Base-by-base conservation (phyloP, 306 rosid species). In the Cicer cuneatum region DNA sequence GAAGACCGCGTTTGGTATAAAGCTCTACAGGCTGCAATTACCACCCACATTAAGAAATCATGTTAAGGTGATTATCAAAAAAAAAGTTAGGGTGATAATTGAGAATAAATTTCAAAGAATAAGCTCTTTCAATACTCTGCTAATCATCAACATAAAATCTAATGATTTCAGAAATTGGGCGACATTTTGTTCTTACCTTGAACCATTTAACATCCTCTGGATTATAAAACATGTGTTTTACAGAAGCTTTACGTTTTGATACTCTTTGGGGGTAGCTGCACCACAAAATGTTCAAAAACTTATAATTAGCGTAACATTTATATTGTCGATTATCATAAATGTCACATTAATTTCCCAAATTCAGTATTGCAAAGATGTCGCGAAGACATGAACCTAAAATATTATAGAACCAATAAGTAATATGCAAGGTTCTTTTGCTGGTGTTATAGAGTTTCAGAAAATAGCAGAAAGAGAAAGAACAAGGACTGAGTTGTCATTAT, bases 191-290 rank as follows among this genome's bases (percentile, higher is more conserved):
- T 38, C 86, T 82, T 76, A 90, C 98, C 98, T 89, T 92, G 80
- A 92, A 94, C 99, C 98, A 94, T 81, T 77, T 90, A 41, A 94
- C 97, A 49, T 94, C 99, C 87, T 94, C 99, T 29, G 99, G 99
- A 81, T 82, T 89, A 80, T 94, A 88, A 62, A 92, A 92, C 98
- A 94, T 92, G 39, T 88, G 90, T 77, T 84, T 90, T 29, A 92
- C 98, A 2, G 90, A 75, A 75, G 96, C 93, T 79, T 92, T 94
- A 13, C 88, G 78, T 84, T 94, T 94, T 5, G 98, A 94, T 18
- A 94, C 99, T 87, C 96, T 83, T 65, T 94, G 96, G 40, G 99
- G 99, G 63, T 94, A 94, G 62, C 99, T 94, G 91, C 96, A 90
- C 19, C 71, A 41, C 63, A 77, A 62, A 85, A 76, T 37, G 69